These are phyloP conservation scores for Physcomitrellopsis africana DNA, from an alignment of 225 moss, liverwort and hornwort species.

Conservation along the genomic window DNA sequence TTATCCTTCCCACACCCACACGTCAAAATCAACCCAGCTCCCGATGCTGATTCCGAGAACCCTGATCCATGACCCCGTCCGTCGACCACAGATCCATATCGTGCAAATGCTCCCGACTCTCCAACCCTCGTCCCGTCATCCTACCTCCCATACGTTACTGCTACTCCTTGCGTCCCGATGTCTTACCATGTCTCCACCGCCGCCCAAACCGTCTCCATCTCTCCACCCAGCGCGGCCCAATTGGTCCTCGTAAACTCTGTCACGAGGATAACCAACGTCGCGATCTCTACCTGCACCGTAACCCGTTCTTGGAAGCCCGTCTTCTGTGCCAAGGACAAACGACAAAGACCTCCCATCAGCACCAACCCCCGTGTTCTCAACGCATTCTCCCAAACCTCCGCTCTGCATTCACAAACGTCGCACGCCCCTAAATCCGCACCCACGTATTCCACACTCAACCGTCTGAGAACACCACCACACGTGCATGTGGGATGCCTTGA, in stretches of 20 bases:
- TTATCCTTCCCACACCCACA: background rate
- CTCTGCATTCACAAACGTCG: background rate
- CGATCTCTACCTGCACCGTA: conserved; percentile 91
- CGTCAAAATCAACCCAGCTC: too few relatives aligned
- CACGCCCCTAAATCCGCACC: conserved; percentile 5
- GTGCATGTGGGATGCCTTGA: conserved; percentile 3
- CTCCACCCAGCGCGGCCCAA: conserved; percentile 85
- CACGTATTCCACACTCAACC: background rate
- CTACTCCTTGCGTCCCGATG: background rate
- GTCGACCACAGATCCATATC: too few relatives aligned
- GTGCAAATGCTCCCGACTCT: too few relatives aligned
- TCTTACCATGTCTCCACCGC: conserved; percentile 86
- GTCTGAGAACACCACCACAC: background rate
- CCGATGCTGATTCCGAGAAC: too few relatives aligned
- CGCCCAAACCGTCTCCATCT: conserved; percentile 91
- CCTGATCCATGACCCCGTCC: too few relatives aligned
- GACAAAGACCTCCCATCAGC: conserved; percentile 2
- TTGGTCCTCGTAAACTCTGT: conserved; percentile 83
- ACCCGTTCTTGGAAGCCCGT: conserved; percentile 84
- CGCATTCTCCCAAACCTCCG: background rate
- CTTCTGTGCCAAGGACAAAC: conserved; percentile 67
- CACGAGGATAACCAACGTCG: conserved; percentile 86
- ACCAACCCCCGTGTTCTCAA: background rate
- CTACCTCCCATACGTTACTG: too few relatives aligned
- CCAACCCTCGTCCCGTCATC: too few relatives aligned